Conservation (phyloP, 768 basidiomycete species). For the Dictyophora rubrovolvata region DNA sequence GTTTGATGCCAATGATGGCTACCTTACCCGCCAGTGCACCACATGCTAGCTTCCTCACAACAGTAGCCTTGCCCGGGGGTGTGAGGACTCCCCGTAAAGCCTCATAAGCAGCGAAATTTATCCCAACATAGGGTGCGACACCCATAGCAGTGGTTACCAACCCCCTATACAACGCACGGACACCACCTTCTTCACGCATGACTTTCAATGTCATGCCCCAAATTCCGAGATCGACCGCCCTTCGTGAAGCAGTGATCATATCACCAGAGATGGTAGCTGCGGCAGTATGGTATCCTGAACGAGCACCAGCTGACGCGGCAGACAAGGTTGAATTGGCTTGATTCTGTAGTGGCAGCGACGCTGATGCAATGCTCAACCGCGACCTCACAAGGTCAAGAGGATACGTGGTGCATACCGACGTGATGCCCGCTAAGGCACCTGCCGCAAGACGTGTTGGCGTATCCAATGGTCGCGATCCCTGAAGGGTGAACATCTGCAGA, state of each 20-base stretch:
- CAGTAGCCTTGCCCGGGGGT: slow-evolving; percentile 67
- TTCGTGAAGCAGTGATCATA: not conserved
- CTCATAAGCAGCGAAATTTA: slow-evolving; percentile 95
- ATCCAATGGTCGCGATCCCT: slow-evolving; percentile 69
- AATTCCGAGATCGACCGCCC: slow-evolving; percentile 54
- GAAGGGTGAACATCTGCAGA: slow-evolving; percentile 53
- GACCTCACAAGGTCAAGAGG: slow-evolving; percentile 91
- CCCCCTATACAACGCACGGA: slow-evolving; percentile 80
- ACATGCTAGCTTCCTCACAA: slow-evolving; percentile 64
- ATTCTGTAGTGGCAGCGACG: slow-evolving; percentile 43
- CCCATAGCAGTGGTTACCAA: slow-evolving; percentile 76
- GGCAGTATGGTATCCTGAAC: slow-evolving; percentile 38
- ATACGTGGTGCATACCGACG: slow-evolving; percentile 87
- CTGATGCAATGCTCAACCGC: slow-evolving; percentile 85
- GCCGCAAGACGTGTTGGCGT: slow-evolving; percentile 78
- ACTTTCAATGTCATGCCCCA: slow-evolving; percentile 88
- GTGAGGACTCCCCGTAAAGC: slow-evolving; percentile 63
- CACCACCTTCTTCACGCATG: slow-evolving; percentile 84
- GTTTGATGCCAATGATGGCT: not conserved
- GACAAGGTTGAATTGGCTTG: slow-evolving; percentile 17
- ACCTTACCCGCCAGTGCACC: slow-evolving; percentile 75
- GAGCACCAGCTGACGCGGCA: slow-evolving; percentile 15
- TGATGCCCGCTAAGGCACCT: slow-evolving; percentile 88
- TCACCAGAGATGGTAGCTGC: slow-evolving; percentile 12
- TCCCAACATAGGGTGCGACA: slow-evolving; percentile 68